Evolutionary conservation across 257 asterid genomes (phyloP), one percentile per base, ranked within the genome.

Genomic region (Forsythia suspensa): DNA sequence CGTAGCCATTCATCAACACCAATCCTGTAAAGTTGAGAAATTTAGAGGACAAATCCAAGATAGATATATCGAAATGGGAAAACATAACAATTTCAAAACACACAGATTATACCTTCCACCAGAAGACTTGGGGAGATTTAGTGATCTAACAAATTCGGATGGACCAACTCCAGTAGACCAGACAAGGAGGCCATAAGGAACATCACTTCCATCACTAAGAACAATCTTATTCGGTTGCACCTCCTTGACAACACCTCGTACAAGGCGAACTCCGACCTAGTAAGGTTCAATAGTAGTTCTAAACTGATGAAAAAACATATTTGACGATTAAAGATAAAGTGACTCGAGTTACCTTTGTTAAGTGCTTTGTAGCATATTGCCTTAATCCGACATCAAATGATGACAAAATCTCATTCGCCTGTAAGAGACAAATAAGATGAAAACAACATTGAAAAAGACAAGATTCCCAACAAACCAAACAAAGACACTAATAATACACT

Each of bases 161-260:
- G 98, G 94, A 74, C 99, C 99, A 77, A 93, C 97, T 4, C 99
- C 99, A 29, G 98, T 91, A 16, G 99, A 95, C 99, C 98, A 95
- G 39, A 95, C 92, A 10, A 95, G 93, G 39, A 95, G 95, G 37
- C 99, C 99, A 74, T 93, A 95, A 37, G 99, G 99, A 76, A 95
- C 97, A 6, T 91, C 96, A 77, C 97, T 93, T 78, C 98, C 98
- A 72, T 95, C 98, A 42, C 93, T 91, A 12, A 95, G 98, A 74
- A 92, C 86, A 20, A 94, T 86, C 86, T 89, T 91, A 77, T 85
- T 81, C 0, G 90, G 87, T 72, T 86, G 92, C 73, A 92, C 97
- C 82, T 94, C 97, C 84, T 88, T 91, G 37, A 94, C 98, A 34
- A 94, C 89, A 15, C 97, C 98, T 0, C 93, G 92, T 57, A 94